phyloP scores from a whole-genome alignment of 2,329 filamentous ascomycete genomes.

The Hypoxylon sp. region DNA sequence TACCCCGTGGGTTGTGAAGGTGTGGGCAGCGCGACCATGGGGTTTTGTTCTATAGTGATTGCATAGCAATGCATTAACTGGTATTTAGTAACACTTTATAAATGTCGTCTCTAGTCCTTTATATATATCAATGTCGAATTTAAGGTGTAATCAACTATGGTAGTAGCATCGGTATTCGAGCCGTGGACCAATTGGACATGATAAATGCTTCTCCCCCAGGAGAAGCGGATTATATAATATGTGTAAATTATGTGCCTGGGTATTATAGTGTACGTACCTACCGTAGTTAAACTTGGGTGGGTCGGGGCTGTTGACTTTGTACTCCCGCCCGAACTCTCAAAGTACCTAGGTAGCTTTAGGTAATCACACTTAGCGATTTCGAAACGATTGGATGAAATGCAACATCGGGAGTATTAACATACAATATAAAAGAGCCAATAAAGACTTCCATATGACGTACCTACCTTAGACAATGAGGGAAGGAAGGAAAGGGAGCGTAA shows the following conservation, averaged over 20 bases:
- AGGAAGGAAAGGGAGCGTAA: background rate
- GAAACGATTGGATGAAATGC: slow-evolving; percentile 11
- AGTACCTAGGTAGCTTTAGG: background rate
- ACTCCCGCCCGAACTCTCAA: too few relatives aligned
- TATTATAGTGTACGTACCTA: too few relatives aligned
- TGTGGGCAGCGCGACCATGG: slow-evolving; percentile 12
- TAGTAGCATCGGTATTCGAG: background rate
- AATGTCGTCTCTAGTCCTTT: background rate
- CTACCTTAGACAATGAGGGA: background rate
- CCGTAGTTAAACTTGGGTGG: too few relatives aligned
- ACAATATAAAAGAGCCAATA: slow-evolving; percentile 2
- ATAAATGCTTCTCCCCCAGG: too few relatives aligned
- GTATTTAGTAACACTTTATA: slow-evolving; percentile 23
- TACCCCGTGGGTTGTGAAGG: slow-evolving; percentile 19
- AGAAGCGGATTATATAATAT: background rate
- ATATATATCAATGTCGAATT: background rate
- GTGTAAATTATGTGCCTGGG: too few relatives aligned
- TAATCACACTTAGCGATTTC: background rate
- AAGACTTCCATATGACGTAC: slow-evolving; percentile 3
- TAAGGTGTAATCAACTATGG: too few relatives aligned
- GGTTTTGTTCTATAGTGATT: slow-evolving; percentile 35
- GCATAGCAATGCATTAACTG: slow-evolving; percentile 41
- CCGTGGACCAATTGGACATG: too few relatives aligned
- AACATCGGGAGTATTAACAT: background rate
- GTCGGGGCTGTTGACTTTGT: too few relatives aligned